Base-by-base conservation (phyloP, 2,329 filamentous ascomycete species). In the Drechslerella stenobrocha region DNA sequence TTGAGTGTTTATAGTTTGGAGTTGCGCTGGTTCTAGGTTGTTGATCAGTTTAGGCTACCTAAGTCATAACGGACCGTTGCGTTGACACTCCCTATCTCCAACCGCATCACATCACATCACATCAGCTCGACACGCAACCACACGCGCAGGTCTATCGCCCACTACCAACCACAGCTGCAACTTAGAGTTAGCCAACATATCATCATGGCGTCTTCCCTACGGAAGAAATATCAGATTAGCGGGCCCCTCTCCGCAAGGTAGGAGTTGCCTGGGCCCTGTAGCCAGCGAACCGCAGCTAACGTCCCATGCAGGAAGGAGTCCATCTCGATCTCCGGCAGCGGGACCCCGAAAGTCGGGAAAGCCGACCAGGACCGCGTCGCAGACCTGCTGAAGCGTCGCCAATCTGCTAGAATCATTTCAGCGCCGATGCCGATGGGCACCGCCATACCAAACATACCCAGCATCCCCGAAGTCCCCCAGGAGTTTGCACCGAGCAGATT, bases 331-430 rank as follows among this genome's bases (percentile, higher is more conserved):
- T 55, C 59, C 7, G 57, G 40, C 26, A 64, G 44, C 4, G 51
- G 32, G 9, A 26, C 69, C 11, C 63, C 70, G 20, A 71, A 72
- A 45, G 55, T 73, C 32, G 69, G 70, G 11, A 70, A 61, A 51
- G 59, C 70, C 9, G 73, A 74, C 52, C 71, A 72, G 42, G 65
- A 74, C 47, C 81, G 83, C 73, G 86, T 85, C 40, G 83, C 84
- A 15, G 92, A 98, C 76, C 81, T 97, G 55, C 91, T 98, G 64
- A 97, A 97, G 79, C 84, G 90, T 73, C 82, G 93, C 73, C 98
- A 97, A 77, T 97, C 93, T 35, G 91, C 91, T 40, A 86, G 92
- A 67, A 95, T 96, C 76, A 69, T 63, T 13, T 57, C 57, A 9
- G 46, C 64, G 1, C 92, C 90, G 73, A 85, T 88, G 71, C 77